phyloP scores from a whole-genome alignment of 495 filamentous ascomycete genomes.

The Melanomma pulvis-pyrius region DNA sequence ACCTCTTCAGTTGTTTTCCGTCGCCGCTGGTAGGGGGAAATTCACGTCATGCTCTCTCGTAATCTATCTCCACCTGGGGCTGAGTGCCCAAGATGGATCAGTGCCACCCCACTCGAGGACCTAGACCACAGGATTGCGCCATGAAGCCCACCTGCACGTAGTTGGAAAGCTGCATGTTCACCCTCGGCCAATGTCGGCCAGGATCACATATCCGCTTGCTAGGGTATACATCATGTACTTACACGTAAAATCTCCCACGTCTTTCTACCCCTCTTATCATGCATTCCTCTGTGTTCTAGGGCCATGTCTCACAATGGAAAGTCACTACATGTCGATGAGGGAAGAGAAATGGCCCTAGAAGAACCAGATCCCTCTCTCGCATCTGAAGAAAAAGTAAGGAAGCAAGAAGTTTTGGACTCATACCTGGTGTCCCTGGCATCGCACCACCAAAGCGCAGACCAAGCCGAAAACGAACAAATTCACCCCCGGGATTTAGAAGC shows the following conservation, averaged over 20 bases:
- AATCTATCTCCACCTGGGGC: not conserved
- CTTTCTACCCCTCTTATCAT: not conserved
- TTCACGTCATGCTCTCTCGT: not conserved
- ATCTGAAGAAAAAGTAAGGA: not conserved
- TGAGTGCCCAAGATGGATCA: not conserved
- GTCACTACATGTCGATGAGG: not conserved
- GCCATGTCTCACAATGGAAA: conserved; percentile 3
- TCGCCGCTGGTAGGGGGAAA: not conserved
- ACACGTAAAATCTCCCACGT: not conserved
- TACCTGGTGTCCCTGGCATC: not conserved
- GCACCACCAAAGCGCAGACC: not conserved
- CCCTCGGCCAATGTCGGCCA: not conserved
- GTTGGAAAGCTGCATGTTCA: not conserved
- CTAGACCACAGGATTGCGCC: not conserved
- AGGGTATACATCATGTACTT: not conserved
- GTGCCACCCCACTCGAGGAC: not conserved
- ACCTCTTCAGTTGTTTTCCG: not conserved
- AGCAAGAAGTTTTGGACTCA: not conserved
- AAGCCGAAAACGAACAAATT: not conserved
- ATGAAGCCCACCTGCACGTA: not conserved
- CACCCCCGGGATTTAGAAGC: conserved; percentile 2
- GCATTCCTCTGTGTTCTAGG: not conserved
- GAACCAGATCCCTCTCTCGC: no score
- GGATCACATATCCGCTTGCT: not conserved
- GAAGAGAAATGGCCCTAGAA: not conserved